Evolutionary conservation across 192 early-diverging fungal species (phyloP), one percentile per base, ranked within the genome.

Genomic region (Pilaira anomala): DNA sequence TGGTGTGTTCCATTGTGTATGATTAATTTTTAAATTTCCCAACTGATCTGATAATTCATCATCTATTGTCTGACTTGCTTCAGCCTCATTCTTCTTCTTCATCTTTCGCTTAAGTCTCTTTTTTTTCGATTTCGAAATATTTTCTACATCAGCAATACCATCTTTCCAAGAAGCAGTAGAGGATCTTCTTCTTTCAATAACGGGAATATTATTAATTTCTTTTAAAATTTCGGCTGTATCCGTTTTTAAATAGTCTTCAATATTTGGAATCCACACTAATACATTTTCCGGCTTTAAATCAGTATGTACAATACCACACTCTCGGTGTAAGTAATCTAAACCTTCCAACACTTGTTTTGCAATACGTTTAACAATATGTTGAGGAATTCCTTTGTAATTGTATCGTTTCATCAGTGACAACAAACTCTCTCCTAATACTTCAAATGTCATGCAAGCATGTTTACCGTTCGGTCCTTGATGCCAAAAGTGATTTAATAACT

Each of bases 261-360:
- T 90, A 66, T 94, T 80, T 29, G 85, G 86, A 42, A 98, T 87
- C 56, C 90, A 91, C 5, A 98, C 91, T 16, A 98, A 80, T 0
- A 96, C 88, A 72, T 98, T 98, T 75, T 98, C 96, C 11, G 94
- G 96, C 69, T 98, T 98, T 45, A 98, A 69, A 72, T 98, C 96
- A 0, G 96, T 98, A 78, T 98, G 96, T 59, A 98, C 93, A 67
- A 98, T 93, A 28, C 85, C 85, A 79, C 96, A 98, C 50, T 92
- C 87, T 7, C 84, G 75, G 74, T 98, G 96, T 67, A 98, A 80
- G 71, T 94, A 98, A 46, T 94, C 94, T 63, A 98, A 69, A 7
- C 91, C 94, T 73, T 91, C 82, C 40, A 96, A 76, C 2, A 96
- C 86, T 71, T 98, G 96, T 61, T 90, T 85, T 7, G 88, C 77